A percentile compares a stretch with the other conserved stretches of the same genome.
These are phyloP conservation scores for Aspergillus hiratsukae DNA, from an alignment of 2,329 filamentous ascomycete genomes.

Conservation along the genomic window DNA sequence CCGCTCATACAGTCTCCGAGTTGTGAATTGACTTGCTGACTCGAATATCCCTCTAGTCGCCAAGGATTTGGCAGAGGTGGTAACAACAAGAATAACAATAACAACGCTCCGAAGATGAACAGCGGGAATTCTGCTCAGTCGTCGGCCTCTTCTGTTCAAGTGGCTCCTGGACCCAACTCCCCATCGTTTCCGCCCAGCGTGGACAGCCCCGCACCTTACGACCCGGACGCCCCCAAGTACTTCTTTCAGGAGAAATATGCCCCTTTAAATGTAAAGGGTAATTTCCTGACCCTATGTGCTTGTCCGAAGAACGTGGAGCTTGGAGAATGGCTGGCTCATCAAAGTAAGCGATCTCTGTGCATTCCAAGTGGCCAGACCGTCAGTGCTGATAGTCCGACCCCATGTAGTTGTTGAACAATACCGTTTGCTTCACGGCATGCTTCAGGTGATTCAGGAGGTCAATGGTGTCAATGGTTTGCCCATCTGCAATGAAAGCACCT, in stretches of 20 bases:
- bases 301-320: conserved; percentile 90
- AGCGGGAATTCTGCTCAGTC: conserved; percentile 29
- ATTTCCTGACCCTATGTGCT: conserved; percentile 93
- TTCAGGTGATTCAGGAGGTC: conserved; percentile 80
- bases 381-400: conserved; percentile 7
- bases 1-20: conserved; percentile 5
- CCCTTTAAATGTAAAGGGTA: conserved; percentile 89
- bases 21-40: conserved; percentile 26
- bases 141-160: conserved; percentile 25
- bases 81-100: conserved; percentile 42
- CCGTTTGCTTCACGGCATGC: conserved; percentile 81
- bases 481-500: conserved; percentile 79
- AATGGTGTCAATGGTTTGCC: conserved; percentile 69
- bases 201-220: conserved; percentile 35
- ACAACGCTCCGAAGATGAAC: conserved; percentile 38
- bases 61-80: conserved; percentile 47
- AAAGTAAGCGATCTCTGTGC: conserved; percentile 57
- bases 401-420: conserved; percentile 82
- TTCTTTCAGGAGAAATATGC: conserved; percentile 55
- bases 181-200: conserved; percentile 36
- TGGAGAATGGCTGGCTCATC: conserved; percentile 93
- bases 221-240: conserved; percentile 44
- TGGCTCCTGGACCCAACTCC: conserved; percentile 33
- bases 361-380: background rate
- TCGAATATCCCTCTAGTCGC: conserved; percentile 33